A percentile compares a stretch with the other conserved stretches of the same genome.
Evolutionary conservation across 2,329 filamentous ascomycete species (phyloP).

Genomic region (Stachybotrys chartarum): DNA sequence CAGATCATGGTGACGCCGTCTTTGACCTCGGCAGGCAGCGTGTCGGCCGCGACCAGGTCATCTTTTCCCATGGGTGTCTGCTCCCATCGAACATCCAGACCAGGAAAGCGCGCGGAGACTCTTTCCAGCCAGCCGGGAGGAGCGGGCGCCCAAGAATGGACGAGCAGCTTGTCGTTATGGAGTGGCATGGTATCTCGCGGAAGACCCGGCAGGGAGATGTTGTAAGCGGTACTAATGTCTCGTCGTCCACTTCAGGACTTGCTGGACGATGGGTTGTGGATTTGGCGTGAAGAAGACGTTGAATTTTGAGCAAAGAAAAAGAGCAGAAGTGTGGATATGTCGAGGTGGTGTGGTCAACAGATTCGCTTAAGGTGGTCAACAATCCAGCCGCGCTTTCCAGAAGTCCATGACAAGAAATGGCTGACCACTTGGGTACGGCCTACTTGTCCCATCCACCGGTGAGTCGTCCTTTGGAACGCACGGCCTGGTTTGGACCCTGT

Average conservation of each 20-base stretch:
- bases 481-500: neutral
- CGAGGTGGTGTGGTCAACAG: no score
- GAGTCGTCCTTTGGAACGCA: neutral
- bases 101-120: slow-evolving; percentile 25
- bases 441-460: neutral
- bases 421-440: no score
- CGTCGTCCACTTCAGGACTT: no score
- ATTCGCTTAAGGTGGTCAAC: no score
- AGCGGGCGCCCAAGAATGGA: slow-evolving; percentile 24
- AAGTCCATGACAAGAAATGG: no score
- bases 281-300: no score
- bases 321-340: no score
- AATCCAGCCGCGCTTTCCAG: no score
- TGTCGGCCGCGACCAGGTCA: slow-evolving; percentile 11
- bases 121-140: slow-evolving; percentile 25
- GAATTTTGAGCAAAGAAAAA: no score
- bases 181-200: slow-evolving; percentile 12
- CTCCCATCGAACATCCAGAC: slow-evolving; percentile 28
- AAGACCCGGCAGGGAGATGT: neutral
- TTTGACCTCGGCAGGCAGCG: slow-evolving; percentile 23
- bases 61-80: slow-evolving; percentile 10
- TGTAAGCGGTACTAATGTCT: no score
- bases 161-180: slow-evolving; percentile 30
- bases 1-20: slow-evolving; percentile 33
- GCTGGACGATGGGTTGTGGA: no score